Evolutionary conservation across 2,329 filamentous ascomycete species (phyloP).

Genomic region (Leptographium procerum): DNA sequence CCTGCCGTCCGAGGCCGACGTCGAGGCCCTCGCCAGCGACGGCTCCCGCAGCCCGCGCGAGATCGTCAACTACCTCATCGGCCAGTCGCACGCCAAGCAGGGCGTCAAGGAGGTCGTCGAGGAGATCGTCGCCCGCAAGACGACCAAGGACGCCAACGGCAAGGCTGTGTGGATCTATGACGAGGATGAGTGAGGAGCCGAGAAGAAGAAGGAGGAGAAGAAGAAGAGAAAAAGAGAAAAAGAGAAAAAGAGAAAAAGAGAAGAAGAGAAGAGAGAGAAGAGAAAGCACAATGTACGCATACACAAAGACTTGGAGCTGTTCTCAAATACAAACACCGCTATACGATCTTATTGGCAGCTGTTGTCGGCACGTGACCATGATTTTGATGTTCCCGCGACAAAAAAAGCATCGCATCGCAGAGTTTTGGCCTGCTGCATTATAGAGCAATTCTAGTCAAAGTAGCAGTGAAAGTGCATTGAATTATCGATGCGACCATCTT

Average conservation of each 20-base stretch:
- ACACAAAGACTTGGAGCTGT: too few species aligned
- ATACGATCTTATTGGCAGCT: too few species aligned
- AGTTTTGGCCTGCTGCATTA: too few species aligned
- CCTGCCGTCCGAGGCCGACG: slow-evolving; percentile 59
- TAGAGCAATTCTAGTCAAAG: too few species aligned
- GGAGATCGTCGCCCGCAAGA: slow-evolving; percentile 58
- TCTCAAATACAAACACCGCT: neutral
- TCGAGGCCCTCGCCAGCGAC: slow-evolving; percentile 32
- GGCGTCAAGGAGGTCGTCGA: slow-evolving; percentile 57
- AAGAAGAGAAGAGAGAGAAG: neutral
- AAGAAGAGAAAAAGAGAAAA: neutral
- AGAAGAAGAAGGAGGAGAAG: neutral
- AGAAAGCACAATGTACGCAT: neutral
- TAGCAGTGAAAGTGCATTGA: too few species aligned
- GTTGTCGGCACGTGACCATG: too few species aligned
- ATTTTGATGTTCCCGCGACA: too few species aligned
- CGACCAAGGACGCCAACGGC: slow-evolving; percentile 20
- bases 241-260: neutral
- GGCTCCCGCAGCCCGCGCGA: slow-evolving; percentile 36
- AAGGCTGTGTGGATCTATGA: slow-evolving; percentile 20
- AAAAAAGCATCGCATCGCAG: too few species aligned
- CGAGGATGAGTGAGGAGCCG: neutral
- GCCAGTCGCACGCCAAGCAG: slow-evolving; percentile 49
- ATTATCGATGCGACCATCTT: too few species aligned
- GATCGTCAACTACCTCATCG: slow-evolving; percentile 52